Evolutionary conservation across 805 yeast genomes (phyloP), one percentile per base, ranked within the genome.

Genomic region (Henningerozyma blattae): DNA sequence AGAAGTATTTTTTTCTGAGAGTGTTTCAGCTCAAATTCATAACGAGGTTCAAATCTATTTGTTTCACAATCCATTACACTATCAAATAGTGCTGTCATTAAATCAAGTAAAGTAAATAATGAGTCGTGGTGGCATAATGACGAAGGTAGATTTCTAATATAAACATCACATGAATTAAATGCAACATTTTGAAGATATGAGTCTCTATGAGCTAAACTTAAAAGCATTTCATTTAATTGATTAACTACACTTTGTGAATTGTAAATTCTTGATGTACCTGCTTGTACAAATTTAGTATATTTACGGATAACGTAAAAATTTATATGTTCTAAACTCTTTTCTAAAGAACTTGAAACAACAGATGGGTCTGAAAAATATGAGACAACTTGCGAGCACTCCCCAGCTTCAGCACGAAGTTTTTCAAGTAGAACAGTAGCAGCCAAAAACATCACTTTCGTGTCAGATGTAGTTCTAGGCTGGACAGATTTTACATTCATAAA

Each of bases 341-440:
- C 82, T 12, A 85, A 69, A 8, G 77, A 83, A 25, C 75, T 68
- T 25, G 82, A 70, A 25, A 68, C 64, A 41, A 84, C 65, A 0
- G 93, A 78, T 2, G 95, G 91, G 50, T 91, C 97, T 1, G 91
- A 80, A 45, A 80, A 78, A 58, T 91, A 91, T 27, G 68, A 66
- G 34, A 89, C 66, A 24, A 75, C 63, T n/a, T 76, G 74, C 0
- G 93, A 76, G 43, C 94, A 80, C 42, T 79, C 77, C 12, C 96
- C 97, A 7, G 79, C 65, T 34, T 69, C 73, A 15, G 82, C 82
- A 38, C 99, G 67, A 33, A 85, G 62, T 15, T 75, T 65, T 61
- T 91, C 99, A 25, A 89, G 65, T 36, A 86, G 67, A 4, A 79
- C 64, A 0, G 94, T 67, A 0, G 97, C 81, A 0, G 95, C 77